A percentile compares a stretch with the other conserved stretches of the same genome.
Evolutionary conservation across 129 eudicot genomes (phyloP).

Genomic region (Helianthus tuberosus): DNA sequence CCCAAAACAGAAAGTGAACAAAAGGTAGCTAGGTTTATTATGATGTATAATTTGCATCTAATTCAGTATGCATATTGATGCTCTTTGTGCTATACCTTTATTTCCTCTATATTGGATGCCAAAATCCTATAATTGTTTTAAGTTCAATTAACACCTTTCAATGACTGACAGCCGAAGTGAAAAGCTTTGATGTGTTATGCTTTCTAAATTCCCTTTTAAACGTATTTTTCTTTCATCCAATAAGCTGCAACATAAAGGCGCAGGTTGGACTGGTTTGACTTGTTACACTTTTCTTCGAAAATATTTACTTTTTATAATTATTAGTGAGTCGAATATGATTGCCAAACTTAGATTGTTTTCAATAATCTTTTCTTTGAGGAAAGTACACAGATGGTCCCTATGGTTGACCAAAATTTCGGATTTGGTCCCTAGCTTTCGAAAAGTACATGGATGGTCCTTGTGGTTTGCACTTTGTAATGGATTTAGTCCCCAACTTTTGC

Average conservation of each 20-base stretch:
- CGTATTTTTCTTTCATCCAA: too few relatives aligned
- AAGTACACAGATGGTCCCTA: too few relatives aligned
- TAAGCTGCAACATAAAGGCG: neutral
- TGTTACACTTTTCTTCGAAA: neutral
- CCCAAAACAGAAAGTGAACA: conserved; percentile 58
- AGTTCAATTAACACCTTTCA: neutral
- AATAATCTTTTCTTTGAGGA: neutral
- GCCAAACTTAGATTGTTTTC: neutral
- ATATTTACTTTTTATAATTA: neutral
- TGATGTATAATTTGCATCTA: neutral
- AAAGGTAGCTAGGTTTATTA: conserved; percentile 48
- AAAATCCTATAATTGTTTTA: neutral
- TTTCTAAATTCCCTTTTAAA: neutral
- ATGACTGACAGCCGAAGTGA: neutral
- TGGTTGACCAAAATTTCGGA: too few relatives aligned
- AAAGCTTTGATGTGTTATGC: neutral
- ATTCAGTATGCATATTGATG: conserved; percentile 2
- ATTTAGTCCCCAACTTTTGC: too few relatives aligned
- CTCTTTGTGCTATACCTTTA: conserved; percentile 4
- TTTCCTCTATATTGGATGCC: conserved; percentile 5
- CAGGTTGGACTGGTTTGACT: neutral
- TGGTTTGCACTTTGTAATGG: too few relatives aligned
- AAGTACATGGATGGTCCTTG: too few relatives aligned
- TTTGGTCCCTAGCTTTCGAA: too few relatives aligned
- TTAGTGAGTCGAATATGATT: neutral